Percentiles rank a stretch among this genome's conserved stretches.
phyloP scores from a whole-genome alignment of 176 grass and related monocot genomes.

The Alloteropsis semialata region DNA sequence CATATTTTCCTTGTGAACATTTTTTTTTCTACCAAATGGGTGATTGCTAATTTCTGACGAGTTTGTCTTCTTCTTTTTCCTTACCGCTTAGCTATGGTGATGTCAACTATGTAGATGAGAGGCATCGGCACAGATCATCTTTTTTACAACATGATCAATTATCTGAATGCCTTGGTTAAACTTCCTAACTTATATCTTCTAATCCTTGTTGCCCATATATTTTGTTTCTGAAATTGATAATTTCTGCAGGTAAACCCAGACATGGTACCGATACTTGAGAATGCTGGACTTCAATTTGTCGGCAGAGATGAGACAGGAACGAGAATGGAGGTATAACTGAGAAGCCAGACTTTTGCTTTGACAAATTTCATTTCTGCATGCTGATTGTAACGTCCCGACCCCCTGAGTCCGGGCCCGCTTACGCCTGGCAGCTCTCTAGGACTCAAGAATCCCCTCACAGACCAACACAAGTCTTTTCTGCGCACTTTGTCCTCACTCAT shows the following conservation, averaged over 20 bases:
- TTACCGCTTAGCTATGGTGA: slow-evolving; percentile 49
- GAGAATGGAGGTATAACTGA: slow-evolving; percentile 64
- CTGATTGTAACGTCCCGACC: too few relatives aligned
- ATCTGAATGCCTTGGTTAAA: too few relatives aligned
- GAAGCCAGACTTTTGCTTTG: not conserved
- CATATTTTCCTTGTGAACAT: not conserved
- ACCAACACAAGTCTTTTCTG: too few relatives aligned
- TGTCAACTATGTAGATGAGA: slow-evolving; percentile 59
- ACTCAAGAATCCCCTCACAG: too few relatives aligned
- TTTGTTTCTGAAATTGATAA: not conserved
- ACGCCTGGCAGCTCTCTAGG: too few relatives aligned
- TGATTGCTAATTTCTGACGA: too few relatives aligned
- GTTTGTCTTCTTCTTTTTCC: not conserved
- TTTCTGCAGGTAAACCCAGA: slow-evolving; percentile 68
- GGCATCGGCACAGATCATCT: slow-evolving; percentile 69
- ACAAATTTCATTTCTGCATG: not conserved
- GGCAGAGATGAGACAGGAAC: slow-evolving; percentile 63
- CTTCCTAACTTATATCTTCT: not conserved
- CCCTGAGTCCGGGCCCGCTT: too few relatives aligned
- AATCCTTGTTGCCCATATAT: not conserved
- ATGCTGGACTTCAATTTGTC: slow-evolving; percentile 67
- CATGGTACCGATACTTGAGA: slow-evolving; percentile 69
- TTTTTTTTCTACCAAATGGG: not conserved
- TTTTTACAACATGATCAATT: too few relatives aligned
- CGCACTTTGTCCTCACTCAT: too few relatives aligned